Evolutionary conservation across 2,329 filamentous ascomycete genomes (phyloP).

Genomic region (Neopestalotiopsis sp.): DNA sequence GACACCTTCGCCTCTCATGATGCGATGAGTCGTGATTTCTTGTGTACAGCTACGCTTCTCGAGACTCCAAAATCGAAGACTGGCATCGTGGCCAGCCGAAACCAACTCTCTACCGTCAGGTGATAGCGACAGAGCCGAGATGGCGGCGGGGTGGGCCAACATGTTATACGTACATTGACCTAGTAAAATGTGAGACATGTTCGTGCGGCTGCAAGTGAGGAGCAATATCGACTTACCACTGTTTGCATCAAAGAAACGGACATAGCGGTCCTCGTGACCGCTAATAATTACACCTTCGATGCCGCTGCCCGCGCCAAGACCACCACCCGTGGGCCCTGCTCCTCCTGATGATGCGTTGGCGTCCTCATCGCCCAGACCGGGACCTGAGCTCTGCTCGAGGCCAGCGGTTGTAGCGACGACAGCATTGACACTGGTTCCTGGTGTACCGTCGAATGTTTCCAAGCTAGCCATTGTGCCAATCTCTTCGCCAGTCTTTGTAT

Average conservation of each 20-base stretch:
- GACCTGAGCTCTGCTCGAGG: slow-evolving; percentile 71
- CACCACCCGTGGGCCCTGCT: slow-evolving; percentile 80
- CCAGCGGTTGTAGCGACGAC: slow-evolving; percentile 87
- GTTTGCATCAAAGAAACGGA: slow-evolving; percentile 97
- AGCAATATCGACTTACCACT: slow-evolving; percentile 72
- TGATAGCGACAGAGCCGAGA: slow-evolving; percentile 88
- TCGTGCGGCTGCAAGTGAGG: background rate
- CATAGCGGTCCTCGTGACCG: slow-evolving; percentile 94
- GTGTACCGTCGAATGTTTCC: slow-evolving; percentile 89
- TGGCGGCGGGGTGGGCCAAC: slow-evolving; percentile 93
- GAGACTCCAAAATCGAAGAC: slow-evolving; percentile 93
- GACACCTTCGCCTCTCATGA: slow-evolving; percentile 95
- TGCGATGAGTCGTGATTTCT: slow-evolving; percentile 88
- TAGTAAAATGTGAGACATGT: slow-evolving; percentile 41
- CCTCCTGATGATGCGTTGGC: slow-evolving; percentile 53
- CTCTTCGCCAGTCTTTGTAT: slow-evolving; percentile 90
- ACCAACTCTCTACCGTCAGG: slow-evolving; percentile 94
- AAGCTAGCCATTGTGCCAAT: slow-evolving; percentile 90
- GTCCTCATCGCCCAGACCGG: slow-evolving; percentile 74
- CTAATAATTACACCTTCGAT: slow-evolving; percentile 95
- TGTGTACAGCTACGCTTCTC: slow-evolving; percentile 96
- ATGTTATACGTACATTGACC: slow-evolving; percentile 99
- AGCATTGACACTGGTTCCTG: slow-evolving; percentile 81
- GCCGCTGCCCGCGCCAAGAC: slow-evolving; percentile 70
- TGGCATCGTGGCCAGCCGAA: slow-evolving; percentile 93